Base-by-base conservation (phyloP, 2,329 filamentous ascomycete genomes). In the Neofusicoccum sp. region DNA sequence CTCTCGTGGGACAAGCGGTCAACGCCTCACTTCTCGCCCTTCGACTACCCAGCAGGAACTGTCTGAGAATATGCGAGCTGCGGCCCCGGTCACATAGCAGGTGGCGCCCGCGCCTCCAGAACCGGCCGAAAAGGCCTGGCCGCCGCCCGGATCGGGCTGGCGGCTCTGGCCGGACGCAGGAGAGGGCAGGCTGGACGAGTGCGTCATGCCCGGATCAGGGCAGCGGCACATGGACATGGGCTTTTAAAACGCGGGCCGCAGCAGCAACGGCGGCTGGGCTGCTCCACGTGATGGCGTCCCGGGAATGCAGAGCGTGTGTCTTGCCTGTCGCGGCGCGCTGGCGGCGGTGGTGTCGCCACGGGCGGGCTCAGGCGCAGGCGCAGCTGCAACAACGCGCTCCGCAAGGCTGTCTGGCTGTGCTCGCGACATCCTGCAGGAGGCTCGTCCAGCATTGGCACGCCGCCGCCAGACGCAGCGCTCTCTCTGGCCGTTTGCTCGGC, bases 11-110 rank as follows among this genome's bases (percentile, higher is more conserved):
- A 34, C 28, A 28, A 34, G 47, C 47, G 47, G 8, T 11, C n/a
- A 39, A 47, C n/a, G 41, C 59, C 59, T 52, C 59, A 49, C 58
- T 50, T 50, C 58, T 33, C 33, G 37, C 37, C 59, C 59, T 36
- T 47, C 47, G 37, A 33, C 28, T 7, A 16, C 44, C n/a, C 28
- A 4, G 34, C 8, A 37, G 22, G 39, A 39, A 37, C 48, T 37
- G 39, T 54, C 39, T 37, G 54, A 45, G 54, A 33, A 34, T 36
- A 41, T 31, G 54, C 6, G 41, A 14, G 45, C n/a, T 45, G 41
- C 54, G 31, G 54, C 39, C 45, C 54, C 28, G 37, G 54, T 41
- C 41, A 45, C 39, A 31, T 47, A 9, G 36, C 50, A 56, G 50
- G 50, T 22, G 9, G 50, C 34, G 31, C 12, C 16, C 7, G 34